Evolutionary conservation across 495 filamentous ascomycete species (phyloP), one percentile per base, ranked within the genome.

Genomic region (Penicillium tannophilum): DNA sequence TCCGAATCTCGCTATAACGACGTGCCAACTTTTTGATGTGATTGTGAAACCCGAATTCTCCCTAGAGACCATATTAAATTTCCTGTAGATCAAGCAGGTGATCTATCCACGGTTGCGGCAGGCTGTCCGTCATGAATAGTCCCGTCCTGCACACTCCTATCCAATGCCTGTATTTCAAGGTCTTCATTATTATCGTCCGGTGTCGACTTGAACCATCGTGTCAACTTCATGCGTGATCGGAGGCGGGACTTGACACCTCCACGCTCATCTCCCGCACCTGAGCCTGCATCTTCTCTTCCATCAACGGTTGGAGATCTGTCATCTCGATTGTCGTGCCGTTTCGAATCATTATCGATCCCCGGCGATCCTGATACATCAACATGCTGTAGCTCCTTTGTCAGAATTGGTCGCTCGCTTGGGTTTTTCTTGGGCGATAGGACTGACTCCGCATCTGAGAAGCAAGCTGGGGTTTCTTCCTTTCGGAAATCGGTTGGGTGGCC

Each of bases 11-110:
- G 72, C 43, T 71, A 76, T 44, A 76, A 73, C 42, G 71, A 80
- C 59, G 76, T 81, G 53, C 78, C 78, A 44, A 81, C 73, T 42
- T 81, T 67, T 52, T 81, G 47, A 57, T 77, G 26, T 81, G 69
- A 79, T 48, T 16, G 35, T 30, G 24, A 61, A 20, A 63, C 31
- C 31, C 16, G 26, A 30, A 56, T 28, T 7, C 19, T 56, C 39
- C 4, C 14, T 16, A 3, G 39, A 6, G 12, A 55, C 17, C 44
- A 50, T 19, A 43, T 56, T 43, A 17, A 19, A 42, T 47, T 61
- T 16, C 44, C 52, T 48, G 20, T 17, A 55, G 46, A 42, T 36
- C 55, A 47, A 16, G 1, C 23, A 24, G 24, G 2, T 41, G 51
- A 44, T 35, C 52, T 35, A 17, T 30, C 24, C 39, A 43, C 28